phyloP scores from a whole-genome alignment of 352 stramenopile species.

The Globisporangium cystogenes region DNA sequence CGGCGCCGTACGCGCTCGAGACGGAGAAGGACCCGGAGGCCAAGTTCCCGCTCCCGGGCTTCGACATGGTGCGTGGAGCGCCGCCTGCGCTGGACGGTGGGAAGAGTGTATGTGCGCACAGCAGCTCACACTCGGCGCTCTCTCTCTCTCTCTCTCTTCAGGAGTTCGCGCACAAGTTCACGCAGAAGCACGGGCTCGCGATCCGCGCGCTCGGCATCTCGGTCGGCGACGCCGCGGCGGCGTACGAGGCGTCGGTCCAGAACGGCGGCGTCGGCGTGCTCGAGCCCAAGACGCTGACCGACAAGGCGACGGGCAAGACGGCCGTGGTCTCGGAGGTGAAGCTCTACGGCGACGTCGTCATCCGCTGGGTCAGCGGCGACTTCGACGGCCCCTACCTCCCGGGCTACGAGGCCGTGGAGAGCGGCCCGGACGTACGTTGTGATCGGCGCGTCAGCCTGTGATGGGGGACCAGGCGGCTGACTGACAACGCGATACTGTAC shows the following conservation, averaged over 20 bases:
- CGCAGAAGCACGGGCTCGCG: constrained; percentile 74
- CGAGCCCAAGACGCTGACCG: constrained; percentile 46
- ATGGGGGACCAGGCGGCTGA: background rate
- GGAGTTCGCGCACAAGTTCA: constrained; percentile 70
- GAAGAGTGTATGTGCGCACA: too few relatives aligned
- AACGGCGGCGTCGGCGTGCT: constrained; percentile 62
- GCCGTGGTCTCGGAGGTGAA: constrained; percentile 75
- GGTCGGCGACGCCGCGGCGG: constrained; percentile 65
- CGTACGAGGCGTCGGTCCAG: constrained; percentile 76
- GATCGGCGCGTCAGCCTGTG: background rate
- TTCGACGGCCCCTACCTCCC: constrained; percentile 73
- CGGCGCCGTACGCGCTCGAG: constrained; percentile 78
- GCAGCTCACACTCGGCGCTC: too few relatives aligned
- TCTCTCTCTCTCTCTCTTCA: too few relatives aligned
- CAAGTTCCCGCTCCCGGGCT: constrained; percentile 54
- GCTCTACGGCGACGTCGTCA: constrained; percentile 85
- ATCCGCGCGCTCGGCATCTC: constrained; percentile 78
- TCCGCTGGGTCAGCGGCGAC: constrained; percentile 80
- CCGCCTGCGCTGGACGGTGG: too few relatives aligned
- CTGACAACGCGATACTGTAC: too few relatives aligned
- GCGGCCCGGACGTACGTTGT: constrained; percentile 14
- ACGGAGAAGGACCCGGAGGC: constrained; percentile 50
- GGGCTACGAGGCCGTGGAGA: constrained; percentile 59
- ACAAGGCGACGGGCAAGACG: constrained; percentile 51
- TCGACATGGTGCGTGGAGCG: constrained; percentile 24